A percentile compares a stretch with the other conserved stretches of the same genome.
Evolutionary conservation across 371 early-diverging fungal genomes (phyloP).

Genomic region (Umbelopsis sp.): DNA sequence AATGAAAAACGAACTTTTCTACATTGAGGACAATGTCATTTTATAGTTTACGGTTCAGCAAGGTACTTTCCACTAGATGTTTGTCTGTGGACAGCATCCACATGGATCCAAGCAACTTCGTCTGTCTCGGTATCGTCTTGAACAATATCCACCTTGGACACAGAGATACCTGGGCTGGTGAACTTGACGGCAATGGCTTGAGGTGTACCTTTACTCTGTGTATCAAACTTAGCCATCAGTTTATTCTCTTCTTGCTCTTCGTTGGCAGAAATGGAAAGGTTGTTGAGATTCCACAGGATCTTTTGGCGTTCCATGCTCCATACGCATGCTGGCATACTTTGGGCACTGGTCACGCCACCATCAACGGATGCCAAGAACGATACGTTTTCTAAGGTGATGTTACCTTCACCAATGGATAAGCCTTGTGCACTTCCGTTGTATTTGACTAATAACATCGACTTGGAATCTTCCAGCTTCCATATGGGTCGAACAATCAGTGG

Average conservation of each 20-base stretch:
- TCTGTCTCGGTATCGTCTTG: constrained; percentile 1
- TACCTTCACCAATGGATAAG: neutral
- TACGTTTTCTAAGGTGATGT: constrained; percentile 35
- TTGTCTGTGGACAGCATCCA: constrained; percentile 7
- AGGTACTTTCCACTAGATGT: constrained; percentile 19
- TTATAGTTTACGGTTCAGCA: constrained; percentile 7
- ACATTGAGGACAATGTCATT: no score
- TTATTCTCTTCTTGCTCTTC: constrained; percentile 38
- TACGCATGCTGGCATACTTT: constrained; percentile 57
- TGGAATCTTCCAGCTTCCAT: constrained; percentile 62
- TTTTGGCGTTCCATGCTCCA: constrained; percentile 54
- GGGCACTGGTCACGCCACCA: constrained; percentile 51
- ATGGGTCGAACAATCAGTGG: constrained; percentile 54
- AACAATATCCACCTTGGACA: constrained; percentile 15
- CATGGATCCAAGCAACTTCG: constrained; percentile 8
- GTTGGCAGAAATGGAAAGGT: constrained; percentile 22
- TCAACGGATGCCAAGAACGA: constrained; percentile 53
- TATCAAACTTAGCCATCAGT: constrained; percentile 56
- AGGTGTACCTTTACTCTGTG: constrained; percentile 41
- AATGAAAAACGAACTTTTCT: no score
- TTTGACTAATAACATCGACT: constrained; percentile 56
- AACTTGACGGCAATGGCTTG: constrained; percentile 58
- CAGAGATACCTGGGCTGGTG: constrained; percentile 8
- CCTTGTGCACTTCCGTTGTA: constrained; percentile 39
- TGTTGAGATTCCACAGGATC: constrained; percentile 58